These are phyloP conservation scores for Colletotrichum zoysiae DNA, from an alignment of 2,329 filamentous ascomycete species.

Conservation along the genomic window DNA sequence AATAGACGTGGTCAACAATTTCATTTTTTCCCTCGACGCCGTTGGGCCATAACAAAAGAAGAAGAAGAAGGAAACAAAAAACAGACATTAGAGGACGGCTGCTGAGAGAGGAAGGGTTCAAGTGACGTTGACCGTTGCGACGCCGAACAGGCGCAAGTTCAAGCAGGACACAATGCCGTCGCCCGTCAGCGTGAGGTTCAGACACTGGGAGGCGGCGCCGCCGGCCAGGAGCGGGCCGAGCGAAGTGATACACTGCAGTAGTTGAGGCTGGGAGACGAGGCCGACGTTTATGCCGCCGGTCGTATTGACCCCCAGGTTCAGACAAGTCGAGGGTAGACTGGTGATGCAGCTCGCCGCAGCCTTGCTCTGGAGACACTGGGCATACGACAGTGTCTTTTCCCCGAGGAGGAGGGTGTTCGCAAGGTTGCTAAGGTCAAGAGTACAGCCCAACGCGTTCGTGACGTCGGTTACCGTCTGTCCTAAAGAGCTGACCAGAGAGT, in stretches of 20 bases:
- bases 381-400: not conserved
- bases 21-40: slow-evolving; percentile 18
- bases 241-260: slow-evolving; percentile 5
- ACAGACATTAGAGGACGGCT: not conserved
- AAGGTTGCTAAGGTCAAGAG: not conserved
- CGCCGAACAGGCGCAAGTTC: slow-evolving; percentile 33
- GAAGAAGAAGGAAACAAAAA: too few relatives aligned
- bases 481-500: not conserved
- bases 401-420: not conserved
- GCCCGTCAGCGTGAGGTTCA: slow-evolving; percentile 11
- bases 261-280: not conserved
- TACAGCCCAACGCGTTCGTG: not conserved
- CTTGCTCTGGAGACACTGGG: not conserved
- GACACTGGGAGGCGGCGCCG: slow-evolving; percentile 22
- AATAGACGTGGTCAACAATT: slow-evolving; percentile 7
- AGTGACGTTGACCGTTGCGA: slow-evolving; percentile 21
- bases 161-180: slow-evolving; percentile 22
- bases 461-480: not conserved
- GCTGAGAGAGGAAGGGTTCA: not conserved
- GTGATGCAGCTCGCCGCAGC: slow-evolving; percentile 9
- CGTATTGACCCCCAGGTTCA: slow-evolving; percentile 22
- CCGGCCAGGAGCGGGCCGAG: slow-evolving; percentile 18
- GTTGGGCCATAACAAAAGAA: not conserved
- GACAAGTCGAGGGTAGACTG: slow-evolving; percentile 4
- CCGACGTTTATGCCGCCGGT: not conserved